These are phyloP conservation scores for Neopestalotiopsis clavispora DNA, from an alignment of 2,329 filamentous ascomycete species.

Conservation along the genomic window DNA sequence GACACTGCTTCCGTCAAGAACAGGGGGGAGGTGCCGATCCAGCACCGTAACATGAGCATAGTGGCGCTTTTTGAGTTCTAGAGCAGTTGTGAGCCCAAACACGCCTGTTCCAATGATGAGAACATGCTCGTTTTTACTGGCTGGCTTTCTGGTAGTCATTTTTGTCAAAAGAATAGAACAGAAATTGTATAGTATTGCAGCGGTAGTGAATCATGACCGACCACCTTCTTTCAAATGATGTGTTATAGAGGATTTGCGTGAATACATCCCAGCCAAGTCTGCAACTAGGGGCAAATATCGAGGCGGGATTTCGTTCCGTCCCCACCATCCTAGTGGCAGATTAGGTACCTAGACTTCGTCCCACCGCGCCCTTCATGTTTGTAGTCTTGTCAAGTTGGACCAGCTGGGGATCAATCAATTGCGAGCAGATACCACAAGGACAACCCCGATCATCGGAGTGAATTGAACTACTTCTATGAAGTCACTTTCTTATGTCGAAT, in stretches of 20 bases:
- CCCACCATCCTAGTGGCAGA: not conserved
- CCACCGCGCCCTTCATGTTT: too few species aligned
- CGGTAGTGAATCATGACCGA: not conserved
- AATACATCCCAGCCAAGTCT: not conserved
- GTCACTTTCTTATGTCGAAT: not conserved
- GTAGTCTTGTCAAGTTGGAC: too few species aligned
- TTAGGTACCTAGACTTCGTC: not conserved
- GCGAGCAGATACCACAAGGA: too few species aligned
- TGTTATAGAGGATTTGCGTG: not conserved
- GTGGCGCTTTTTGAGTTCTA: constrained; percentile 47
- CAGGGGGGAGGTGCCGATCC: constrained; percentile 33
- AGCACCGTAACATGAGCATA: constrained; percentile 53
- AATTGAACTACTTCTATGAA: too few species aligned
- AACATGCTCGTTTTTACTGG: constrained; percentile 27
- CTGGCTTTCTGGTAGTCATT: not conserved
- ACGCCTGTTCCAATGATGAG: constrained; percentile 46
- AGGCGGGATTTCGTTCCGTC: not conserved
- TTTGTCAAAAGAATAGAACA: not conserved
- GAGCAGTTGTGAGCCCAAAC: constrained; percentile 46
- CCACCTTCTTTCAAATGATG: not conserved
- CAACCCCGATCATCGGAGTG: too few species aligned
- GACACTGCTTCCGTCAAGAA: constrained; percentile 9
- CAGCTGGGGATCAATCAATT: too few species aligned
- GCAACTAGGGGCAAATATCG: not conserved
- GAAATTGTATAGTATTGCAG: too few species aligned